Evolutionary conservation across 2,329 filamentous ascomycete genomes (phyloP).

Genomic region (Lasiodiplodia sp.): DNA sequence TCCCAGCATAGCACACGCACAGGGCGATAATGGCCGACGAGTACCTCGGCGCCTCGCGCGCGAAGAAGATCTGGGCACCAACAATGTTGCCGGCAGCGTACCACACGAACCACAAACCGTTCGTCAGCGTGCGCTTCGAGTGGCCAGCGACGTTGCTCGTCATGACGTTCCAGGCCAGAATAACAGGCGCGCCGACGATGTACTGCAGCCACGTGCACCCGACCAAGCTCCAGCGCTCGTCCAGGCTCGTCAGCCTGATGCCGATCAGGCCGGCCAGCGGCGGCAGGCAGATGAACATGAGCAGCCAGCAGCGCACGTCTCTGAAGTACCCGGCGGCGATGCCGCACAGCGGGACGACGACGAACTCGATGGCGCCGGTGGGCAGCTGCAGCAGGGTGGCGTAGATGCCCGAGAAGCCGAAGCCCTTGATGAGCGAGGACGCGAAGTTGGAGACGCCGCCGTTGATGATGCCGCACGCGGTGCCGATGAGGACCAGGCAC

Average conservation of each 20-base stretch:
- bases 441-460: conserved; percentile 61
- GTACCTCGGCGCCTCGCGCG: conserved; percentile 54
- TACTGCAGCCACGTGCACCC: conserved; percentile 63
- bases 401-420: conserved; percentile 50
- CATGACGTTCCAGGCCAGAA: conserved; percentile 61
- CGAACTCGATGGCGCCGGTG: conserved; percentile 53
- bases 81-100: conserved; percentile 59
- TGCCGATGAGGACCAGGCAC: conserved; percentile 50
- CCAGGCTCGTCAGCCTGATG: conserved; percentile 56
- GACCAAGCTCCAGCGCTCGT: conserved; percentile 57
- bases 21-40: conserved; percentile 54
- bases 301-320: conserved; percentile 41
- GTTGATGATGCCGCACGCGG: conserved; percentile 57
- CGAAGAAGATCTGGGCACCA: conserved; percentile 57
- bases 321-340: conserved; percentile 43
- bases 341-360: conserved; percentile 48
- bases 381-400: conserved; percentile 54
- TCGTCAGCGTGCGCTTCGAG: conserved; percentile 59
- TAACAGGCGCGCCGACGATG: conserved; percentile 58
- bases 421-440: conserved; percentile 56
- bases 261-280: conserved; percentile 60
- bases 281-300: conserved; percentile 52
- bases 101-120: conserved; percentile 59
- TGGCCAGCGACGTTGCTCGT: conserved; percentile 55
- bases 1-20: conserved; percentile 53